Conservation (phyloP, 2,329 filamentous ascomycete species). For the Epichloe glyceriae region DNA sequence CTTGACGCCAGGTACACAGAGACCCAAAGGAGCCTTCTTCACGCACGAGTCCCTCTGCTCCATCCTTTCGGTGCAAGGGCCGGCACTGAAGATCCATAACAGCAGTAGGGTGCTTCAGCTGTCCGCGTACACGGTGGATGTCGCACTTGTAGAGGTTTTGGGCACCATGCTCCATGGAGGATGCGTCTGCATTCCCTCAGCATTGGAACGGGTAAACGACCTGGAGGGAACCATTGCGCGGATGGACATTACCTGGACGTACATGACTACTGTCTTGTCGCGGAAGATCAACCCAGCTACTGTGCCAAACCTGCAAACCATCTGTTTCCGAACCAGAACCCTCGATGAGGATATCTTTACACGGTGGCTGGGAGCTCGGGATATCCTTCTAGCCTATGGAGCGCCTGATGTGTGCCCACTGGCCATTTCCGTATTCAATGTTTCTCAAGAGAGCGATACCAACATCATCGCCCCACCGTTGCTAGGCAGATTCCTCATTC, state of each 20-base stretch:
- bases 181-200: conserved; percentile 44
- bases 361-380: conserved; percentile 32
- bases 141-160: conserved; percentile 37
- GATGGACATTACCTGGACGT: conserved; percentile 38
- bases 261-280: conserved; percentile 48
- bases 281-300: conserved; percentile 25
- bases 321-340: conserved; percentile 35
- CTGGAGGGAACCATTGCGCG: conserved; percentile 35
- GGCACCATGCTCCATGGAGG: conserved; percentile 41
- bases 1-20: conserved; percentile 38
- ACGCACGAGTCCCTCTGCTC: conserved; percentile 47
- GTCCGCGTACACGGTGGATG: conserved; percentile 40
- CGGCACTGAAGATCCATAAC: conserved; percentile 33
- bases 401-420: conserved; percentile 38
- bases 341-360: conserved; percentile 35
- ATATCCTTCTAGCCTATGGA: conserved; percentile 38
- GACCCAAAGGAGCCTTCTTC: conserved; percentile 47
- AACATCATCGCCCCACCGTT: conserved; percentile 34
- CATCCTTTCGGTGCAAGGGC: conserved; percentile 36
- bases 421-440: conserved; percentile 34
- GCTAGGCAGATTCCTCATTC: conserved; percentile 36
- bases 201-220: conserved; percentile 34
- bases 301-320: conserved; percentile 25
- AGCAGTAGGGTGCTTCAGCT: conserved; percentile 44
- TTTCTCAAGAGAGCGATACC: conserved; percentile 23